Evolutionary conservation across 306 rosid species (phyloP).

Genomic region (Benincasa hispida): DNA sequence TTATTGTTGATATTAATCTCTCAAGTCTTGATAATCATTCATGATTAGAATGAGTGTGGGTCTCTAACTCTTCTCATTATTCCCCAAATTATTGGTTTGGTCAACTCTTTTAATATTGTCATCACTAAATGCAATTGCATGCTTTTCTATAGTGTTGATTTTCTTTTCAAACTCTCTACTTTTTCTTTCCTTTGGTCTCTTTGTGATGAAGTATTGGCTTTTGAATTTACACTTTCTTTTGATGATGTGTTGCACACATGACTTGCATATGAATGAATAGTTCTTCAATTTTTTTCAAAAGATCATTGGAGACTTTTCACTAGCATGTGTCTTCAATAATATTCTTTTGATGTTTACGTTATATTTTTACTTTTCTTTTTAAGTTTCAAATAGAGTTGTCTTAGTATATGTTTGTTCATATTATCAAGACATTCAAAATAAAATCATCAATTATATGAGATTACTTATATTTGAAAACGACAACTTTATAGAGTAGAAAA

Average conservation of each 20-base stretch:
- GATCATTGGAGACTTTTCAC: neutral
- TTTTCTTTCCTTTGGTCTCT: neutral
- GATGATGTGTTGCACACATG: slow-evolving; percentile 1
- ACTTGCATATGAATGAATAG: neutral
- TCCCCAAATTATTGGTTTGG: neutral
- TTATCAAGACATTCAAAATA: neutral
- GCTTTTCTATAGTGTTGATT: neutral
- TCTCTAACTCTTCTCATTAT: neutral
- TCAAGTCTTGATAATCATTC: neutral
- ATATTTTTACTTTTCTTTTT: neutral
- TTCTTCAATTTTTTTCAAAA: neutral
- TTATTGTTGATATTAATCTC: neutral
- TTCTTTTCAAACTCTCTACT: neutral
- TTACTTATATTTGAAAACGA: neutral
- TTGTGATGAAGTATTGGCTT: neutral
- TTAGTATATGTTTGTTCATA: neutral
- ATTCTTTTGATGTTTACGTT: neutral
- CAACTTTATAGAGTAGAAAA: neutral
- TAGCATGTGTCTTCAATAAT: neutral
- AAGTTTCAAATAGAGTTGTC: neutral
- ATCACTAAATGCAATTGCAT: neutral
- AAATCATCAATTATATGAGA: neutral
- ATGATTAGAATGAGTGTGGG: neutral
- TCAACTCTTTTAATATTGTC: neutral
- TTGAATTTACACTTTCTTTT: neutral